A percentile compares a stretch with the other conserved stretches of the same genome.
Evolutionary conservation across 805 yeast genomes (phyloP).

Genomic region (Jamesozyma gamospora): DNA sequence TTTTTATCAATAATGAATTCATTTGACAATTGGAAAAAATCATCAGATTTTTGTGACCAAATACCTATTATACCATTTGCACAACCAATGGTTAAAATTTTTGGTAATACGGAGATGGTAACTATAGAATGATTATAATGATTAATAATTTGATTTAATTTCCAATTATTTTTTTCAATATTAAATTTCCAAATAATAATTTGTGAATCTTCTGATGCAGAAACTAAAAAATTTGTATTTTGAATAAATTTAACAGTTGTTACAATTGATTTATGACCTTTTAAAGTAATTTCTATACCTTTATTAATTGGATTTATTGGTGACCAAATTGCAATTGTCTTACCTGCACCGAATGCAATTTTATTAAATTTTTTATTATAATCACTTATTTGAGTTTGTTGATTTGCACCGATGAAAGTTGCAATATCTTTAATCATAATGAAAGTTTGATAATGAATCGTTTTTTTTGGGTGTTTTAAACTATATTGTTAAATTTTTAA

Average conservation of each 20-base stretch:
- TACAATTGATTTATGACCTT: conserved; percentile 51
- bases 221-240: conserved; percentile 36
- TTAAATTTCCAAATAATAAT: conserved; percentile 49
- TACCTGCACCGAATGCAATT: conserved; percentile 66
- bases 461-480: no score
- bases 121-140: conserved; percentile 46
- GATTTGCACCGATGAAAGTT: conserved; percentile 63
- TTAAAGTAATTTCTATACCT: conserved; percentile 49
- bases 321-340: conserved; percentile 58
- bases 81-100: conserved; percentile 48
- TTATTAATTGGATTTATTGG: conserved; percentile 35
- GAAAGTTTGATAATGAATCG: no score
- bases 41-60: conserved; percentile 34
- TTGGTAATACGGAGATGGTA: conserved; percentile 36
- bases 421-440: conserved; percentile 14
- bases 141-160: conserved; percentile 26
- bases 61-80: conserved; percentile 49
- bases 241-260: conserved; percentile 57
- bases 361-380: conserved; percentile 30
- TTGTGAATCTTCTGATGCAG: conserved; percentile 59
- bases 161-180: conserved; percentile 6
- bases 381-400: conserved; percentile 52
- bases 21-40: conserved; percentile 14
- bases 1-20: conserved; percentile 19
- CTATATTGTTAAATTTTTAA: no score